These are phyloP conservation scores for Clarireedia monteithiana DNA, from an alignment of 2,329 filamentous ascomycete species.

Conservation along the genomic window DNA sequence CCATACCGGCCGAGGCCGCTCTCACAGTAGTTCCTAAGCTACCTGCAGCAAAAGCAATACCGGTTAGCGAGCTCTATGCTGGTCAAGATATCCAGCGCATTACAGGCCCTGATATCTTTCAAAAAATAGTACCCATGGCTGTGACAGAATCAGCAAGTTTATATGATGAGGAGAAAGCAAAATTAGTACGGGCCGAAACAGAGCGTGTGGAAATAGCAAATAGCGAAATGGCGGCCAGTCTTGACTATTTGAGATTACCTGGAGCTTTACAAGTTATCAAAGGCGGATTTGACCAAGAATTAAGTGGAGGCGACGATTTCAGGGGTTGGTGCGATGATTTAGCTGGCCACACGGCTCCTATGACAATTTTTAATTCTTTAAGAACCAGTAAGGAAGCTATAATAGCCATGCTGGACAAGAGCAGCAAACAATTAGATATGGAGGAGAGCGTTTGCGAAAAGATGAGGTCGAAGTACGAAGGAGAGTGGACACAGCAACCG, in stretches of 20 bases:
- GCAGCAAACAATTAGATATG: conserved; percentile 85
- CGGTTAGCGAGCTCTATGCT: conserved; percentile 91
- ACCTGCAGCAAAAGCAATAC: conserved; percentile 92
- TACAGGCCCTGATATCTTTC: conserved; percentile 92
- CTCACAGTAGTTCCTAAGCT: conserved; percentile 79
- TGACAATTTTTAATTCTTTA: conserved; percentile 69
- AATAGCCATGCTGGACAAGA: conserved; percentile 63
- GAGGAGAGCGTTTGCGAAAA: conserved; percentile 98
- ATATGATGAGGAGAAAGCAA: conserved; percentile 98
- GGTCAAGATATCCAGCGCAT: conserved; percentile 96
- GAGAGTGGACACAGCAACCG: conserved; percentile 94
- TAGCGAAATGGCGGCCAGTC: conserved; percentile 87
- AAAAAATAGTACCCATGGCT: conserved; percentile 91
- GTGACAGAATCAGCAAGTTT: conserved; percentile 95
- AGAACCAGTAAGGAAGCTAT: conserved; percentile 72
- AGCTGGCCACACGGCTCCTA: conserved; percentile 74
- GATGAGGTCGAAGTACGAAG: conserved; percentile 95
- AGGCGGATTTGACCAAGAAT: conserved; percentile 84
- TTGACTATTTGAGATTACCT: conserved; percentile 89
- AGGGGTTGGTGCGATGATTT: conserved; percentile 90
- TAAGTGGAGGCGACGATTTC: conserved; percentile 84
- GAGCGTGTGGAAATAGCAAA: conserved; percentile 91
- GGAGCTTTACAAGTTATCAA: conserved; percentile 86
- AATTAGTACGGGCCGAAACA: conserved; percentile 85
- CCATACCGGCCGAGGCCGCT: conserved; percentile 76